A percentile compares a stretch with the other conserved stretches of the same genome.
Evolutionary conservation across 2,329 filamentous ascomycete genomes (phyloP).

Genomic region (Cadophora sp.): DNA sequence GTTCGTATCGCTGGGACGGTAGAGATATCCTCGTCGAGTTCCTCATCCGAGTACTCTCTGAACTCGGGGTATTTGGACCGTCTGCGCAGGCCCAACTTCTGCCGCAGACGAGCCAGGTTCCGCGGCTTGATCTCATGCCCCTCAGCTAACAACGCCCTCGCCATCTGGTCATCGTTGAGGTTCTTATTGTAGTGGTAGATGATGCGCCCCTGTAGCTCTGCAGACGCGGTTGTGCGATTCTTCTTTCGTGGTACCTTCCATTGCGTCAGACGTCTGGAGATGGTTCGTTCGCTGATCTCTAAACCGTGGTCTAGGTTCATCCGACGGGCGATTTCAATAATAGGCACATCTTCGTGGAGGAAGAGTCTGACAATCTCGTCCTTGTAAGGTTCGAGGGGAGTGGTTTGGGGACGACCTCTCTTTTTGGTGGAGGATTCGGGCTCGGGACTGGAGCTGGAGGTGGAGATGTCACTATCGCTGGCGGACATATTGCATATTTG

Average conservation of each 20-base stretch:
- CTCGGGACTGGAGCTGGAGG: slow-evolving; percentile 5
- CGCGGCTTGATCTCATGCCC: slow-evolving; percentile 41
- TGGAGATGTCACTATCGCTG: slow-evolving; percentile 15
- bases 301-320: slow-evolving; percentile 41
- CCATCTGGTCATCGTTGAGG: slow-evolving; percentile 43
- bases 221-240: slow-evolving; percentile 33
- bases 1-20: slow-evolving; percentile 11
- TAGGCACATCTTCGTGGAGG: slow-evolving; percentile 35
- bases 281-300: slow-evolving; percentile 42
- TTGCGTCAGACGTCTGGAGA: slow-evolving; percentile 40
- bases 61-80: slow-evolving; percentile 42
- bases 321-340: slow-evolving; percentile 41
- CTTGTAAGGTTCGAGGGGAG: slow-evolving; percentile 40
- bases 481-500: slow-evolving; percentile 36
- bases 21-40: slow-evolving; percentile 27
- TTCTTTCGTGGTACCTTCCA: slow-evolving; percentile 43
- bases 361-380: slow-evolving; percentile 42
- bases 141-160: slow-evolving; percentile 36
- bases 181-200: slow-evolving; percentile 43
- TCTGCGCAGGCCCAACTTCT: slow-evolving; percentile 42
- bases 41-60: slow-evolving; percentile 39
- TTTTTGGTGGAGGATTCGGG: slow-evolving; percentile 22
- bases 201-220: slow-evolving; percentile 39
- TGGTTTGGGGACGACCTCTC: slow-evolving; percentile 40
- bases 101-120: slow-evolving; percentile 40